These are phyloP conservation scores for Davidsoniella neocaledoniae DNA, from an alignment of 2,329 filamentous ascomycete species.

Conservation along the genomic window DNA sequence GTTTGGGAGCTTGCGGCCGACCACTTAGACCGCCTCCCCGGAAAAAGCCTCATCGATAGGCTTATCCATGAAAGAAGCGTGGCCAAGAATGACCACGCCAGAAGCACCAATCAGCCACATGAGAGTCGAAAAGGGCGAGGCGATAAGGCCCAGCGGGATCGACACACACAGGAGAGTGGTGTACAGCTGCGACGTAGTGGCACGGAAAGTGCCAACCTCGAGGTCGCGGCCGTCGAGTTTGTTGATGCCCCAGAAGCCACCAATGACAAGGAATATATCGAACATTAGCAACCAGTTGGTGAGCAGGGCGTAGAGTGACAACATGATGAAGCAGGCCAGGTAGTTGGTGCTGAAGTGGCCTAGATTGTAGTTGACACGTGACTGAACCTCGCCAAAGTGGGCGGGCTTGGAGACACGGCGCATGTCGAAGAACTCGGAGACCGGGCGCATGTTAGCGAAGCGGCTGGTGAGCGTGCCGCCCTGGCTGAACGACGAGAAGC, in stretches of 20 bases:
- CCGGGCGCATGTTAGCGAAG: slow-evolving; percentile 80
- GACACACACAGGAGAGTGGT: slow-evolving; percentile 70
- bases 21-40: slow-evolving; percentile 99
- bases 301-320: slow-evolving; percentile 86
- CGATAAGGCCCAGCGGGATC: slow-evolving; percentile 69
- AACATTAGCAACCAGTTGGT: slow-evolving; percentile 78
- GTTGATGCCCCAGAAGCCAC: slow-evolving; percentile 80
- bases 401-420: slow-evolving; percentile 89
- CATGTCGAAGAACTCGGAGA: slow-evolving; percentile 89
- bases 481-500: slow-evolving; percentile 61
- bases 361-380: slow-evolving; percentile 91
- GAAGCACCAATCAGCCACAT: slow-evolving; percentile 95
- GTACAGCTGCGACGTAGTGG: slow-evolving; percentile 86
- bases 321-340: slow-evolving; percentile 80
- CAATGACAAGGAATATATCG: slow-evolving; percentile 74
- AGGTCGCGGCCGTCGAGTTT: slow-evolving; percentile 80
- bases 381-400: slow-evolving; percentile 81
- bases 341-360: slow-evolving; percentile 98
- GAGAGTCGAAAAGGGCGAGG: slow-evolving; percentile 68
- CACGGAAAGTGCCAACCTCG: slow-evolving; percentile 64
- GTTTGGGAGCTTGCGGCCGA: slow-evolving; percentile 98
- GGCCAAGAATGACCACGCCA: slow-evolving; percentile 83
- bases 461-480: slow-evolving; percentile 62
- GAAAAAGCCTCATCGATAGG: slow-evolving; percentile 99
- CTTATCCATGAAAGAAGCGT: slow-evolving; percentile 93